A percentile compares a stretch with the other conserved stretches of the same genome.
phyloP scores from a whole-genome alignment of 2,329 filamentous ascomycete species.

The Fusarium sp. region DNA sequence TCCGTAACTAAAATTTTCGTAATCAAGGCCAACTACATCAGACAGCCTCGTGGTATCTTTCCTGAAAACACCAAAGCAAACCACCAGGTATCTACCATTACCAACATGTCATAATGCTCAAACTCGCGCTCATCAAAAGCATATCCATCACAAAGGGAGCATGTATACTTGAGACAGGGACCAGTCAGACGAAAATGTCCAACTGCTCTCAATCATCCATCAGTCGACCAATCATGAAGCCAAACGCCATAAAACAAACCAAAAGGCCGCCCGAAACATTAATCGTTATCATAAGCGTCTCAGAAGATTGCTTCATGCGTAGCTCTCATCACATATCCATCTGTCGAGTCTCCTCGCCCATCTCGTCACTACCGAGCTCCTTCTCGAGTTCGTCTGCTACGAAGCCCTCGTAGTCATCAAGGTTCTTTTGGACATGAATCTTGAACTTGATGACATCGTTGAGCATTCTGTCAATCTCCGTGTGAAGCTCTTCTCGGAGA shows the following conservation, averaged over 20 bases:
- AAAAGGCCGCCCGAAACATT: constrained; percentile 27
- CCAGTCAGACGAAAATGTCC: constrained; percentile 22
- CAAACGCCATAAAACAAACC: constrained; percentile 34
- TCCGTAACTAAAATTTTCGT: neutral
- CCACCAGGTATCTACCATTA: constrained; percentile 32
- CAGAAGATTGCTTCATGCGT: constrained; percentile 25
- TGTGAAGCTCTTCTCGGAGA: constrained; percentile 96
- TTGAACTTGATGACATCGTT: constrained; percentile 99
- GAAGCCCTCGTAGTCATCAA: constrained; percentile 95
- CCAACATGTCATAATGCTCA: constrained; percentile 5
- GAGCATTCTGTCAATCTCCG: constrained; percentile 92
- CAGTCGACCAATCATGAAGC: constrained; percentile 4
- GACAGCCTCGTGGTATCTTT: constrained; percentile 30
- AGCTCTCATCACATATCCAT: constrained; percentile 49
- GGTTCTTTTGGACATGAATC: constrained; percentile 89
- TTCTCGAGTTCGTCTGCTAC: constrained; percentile 92
- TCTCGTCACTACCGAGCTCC: constrained; percentile 74
- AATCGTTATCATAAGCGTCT: constrained; percentile 38
- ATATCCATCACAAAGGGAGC: constrained; percentile 18
- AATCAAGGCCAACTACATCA: neutral
- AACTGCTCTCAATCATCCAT: constrained; percentile 1
- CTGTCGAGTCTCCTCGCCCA: constrained; percentile 60
- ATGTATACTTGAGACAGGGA: constrained; percentile 11
- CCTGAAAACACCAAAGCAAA: constrained; percentile 25
- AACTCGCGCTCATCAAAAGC: constrained; percentile 12